phyloP scores from a whole-genome alignment of 768 basidiomycete species.

The Coprinopsis strossmayeri region DNA sequence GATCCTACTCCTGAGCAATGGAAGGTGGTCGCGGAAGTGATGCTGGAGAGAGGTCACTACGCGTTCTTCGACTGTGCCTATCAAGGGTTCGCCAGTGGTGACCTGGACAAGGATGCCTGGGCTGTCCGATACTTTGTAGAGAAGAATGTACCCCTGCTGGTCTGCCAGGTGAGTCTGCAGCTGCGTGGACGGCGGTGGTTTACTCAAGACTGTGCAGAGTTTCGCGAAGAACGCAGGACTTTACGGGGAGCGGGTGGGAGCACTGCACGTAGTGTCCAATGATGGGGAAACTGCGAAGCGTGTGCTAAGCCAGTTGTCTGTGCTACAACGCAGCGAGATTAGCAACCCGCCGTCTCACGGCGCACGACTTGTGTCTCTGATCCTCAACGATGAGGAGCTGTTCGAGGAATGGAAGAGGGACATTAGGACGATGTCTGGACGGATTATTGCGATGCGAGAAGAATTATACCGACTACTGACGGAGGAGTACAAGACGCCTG shows the following conservation, averaged over 20 bases:
- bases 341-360: conserved; percentile 92
- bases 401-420: conserved; percentile 89
- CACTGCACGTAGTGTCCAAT: conserved; percentile 76
- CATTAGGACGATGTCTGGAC: conserved; percentile 86
- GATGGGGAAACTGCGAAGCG: conserved; percentile 59
- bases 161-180: conserved; percentile 69
- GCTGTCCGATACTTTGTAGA: conserved; percentile 85
- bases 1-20: conserved; percentile 90
- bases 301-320: conserved; percentile 84
- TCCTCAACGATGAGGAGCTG: conserved; percentile 67
- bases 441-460: conserved; percentile 89
- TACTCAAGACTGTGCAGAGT: conserved; percentile 42
- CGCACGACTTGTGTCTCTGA: conserved; percentile 78
- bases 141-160: conserved; percentile 64
- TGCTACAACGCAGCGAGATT: conserved; percentile 90
- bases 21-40: conserved; percentile 65
- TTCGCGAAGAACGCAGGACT: conserved; percentile 97
- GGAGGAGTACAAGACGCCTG: conserved; percentile 78
- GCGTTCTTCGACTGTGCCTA: conserved; percentile 96
- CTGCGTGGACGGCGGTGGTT: neutral
- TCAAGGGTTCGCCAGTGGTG: conserved; percentile 94
- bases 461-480: conserved; percentile 70
- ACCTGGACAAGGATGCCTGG: conserved; percentile 86
- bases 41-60: conserved; percentile 71
- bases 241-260: conserved; percentile 92